Conservation (phyloP, 208 protist species). For the Acanthamoeba triangularis region DNA sequence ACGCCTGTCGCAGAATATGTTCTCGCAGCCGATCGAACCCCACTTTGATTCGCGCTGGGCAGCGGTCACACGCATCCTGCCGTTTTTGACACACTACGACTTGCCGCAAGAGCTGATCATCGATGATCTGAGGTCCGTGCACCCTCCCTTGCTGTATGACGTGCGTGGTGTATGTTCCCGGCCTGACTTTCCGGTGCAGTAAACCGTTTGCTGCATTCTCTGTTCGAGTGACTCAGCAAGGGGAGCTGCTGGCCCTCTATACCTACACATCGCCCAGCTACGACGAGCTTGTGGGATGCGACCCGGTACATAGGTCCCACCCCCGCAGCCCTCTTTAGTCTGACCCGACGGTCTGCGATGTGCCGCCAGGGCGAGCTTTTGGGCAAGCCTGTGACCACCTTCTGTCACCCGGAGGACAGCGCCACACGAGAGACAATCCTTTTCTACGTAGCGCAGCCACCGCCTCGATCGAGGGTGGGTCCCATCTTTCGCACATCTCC, state of each 20-base stretch:
- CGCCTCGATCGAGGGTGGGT: background rate
- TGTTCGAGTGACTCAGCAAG: background rate
- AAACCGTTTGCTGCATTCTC: background rate
- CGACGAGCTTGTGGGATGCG: background rate
- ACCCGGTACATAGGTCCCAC: background rate
- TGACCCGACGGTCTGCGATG: background rate
- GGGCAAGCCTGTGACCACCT: background rate
- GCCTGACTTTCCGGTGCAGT: background rate
- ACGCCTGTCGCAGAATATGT: background rate
- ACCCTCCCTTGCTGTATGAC: too few species aligned
- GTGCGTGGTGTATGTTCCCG: background rate
- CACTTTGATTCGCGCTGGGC: too few species aligned
- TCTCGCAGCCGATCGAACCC: background rate
- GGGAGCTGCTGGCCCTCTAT: background rate
- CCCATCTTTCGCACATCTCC: background rate
- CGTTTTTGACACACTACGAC: background rate
- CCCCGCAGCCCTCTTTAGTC: background rate
- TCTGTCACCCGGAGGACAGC: background rate
- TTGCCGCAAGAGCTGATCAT: background rate
- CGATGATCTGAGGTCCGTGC: background rate
- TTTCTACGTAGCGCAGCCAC: background rate
- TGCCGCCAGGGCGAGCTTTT: background rate
- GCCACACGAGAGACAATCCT: background rate
- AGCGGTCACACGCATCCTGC: background rate
- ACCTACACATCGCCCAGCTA: background rate